phyloP scores from a whole-genome alignment of 495 filamentous ascomycete species.

The Penicillium paradoxum region DNA sequence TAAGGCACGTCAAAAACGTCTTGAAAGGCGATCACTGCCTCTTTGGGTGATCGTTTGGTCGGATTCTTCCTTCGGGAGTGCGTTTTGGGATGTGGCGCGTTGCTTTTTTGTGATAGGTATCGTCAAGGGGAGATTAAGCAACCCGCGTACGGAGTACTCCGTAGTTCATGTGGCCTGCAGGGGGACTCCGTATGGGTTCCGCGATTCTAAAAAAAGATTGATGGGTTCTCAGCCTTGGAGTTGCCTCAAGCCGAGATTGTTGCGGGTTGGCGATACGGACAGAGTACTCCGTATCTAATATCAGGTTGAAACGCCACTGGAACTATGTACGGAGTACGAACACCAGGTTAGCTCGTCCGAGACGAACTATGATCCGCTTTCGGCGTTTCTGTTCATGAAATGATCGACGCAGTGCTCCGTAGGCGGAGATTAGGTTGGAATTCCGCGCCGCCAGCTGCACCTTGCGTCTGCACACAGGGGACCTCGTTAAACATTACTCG shows the following conservation, averaged over 20 bases:
- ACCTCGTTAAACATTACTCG: conserved; percentile 26
- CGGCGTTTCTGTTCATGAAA: neutral
- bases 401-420: conserved; percentile 7
- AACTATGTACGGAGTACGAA: neutral
- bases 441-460: conserved; percentile 28
- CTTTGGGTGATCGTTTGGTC: conserved; percentile 1
- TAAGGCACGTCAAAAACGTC: conserved; percentile 10
- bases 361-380: neutral
- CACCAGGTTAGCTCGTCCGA: neutral
- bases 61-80: conserved; percentile 10
- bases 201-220: conserved; percentile 1
- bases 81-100: neutral
- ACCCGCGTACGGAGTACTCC: too few relatives aligned
- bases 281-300: too few relatives aligned
- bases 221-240: neutral
- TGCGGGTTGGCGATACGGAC: too few relatives aligned
- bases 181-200: neutral
- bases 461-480: conserved; percentile 29
- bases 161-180: neutral
- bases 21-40: conserved; percentile 12
- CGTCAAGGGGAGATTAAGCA: neutral
- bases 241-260: neutral
- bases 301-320: neutral
- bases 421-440: conserved; percentile 29
- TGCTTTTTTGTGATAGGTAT: conserved; percentile 12